phyloP scores from a whole-genome alignment of 495 filamentous ascomycete genomes.

The Hypoxylon cercidicola region DNA sequence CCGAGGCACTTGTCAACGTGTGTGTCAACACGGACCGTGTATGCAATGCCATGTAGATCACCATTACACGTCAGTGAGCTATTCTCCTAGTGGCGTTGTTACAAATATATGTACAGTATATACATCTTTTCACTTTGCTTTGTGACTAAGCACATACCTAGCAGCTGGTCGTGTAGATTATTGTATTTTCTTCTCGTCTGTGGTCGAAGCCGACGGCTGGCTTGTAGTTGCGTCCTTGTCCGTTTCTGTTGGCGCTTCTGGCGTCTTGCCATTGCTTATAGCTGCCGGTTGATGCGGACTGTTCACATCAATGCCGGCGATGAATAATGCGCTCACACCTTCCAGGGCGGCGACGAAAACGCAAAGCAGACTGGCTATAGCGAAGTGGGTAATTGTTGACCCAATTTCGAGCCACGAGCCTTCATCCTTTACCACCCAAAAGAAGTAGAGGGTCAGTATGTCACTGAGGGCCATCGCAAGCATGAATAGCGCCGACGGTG shows the following conservation, averaged over 20 bases:
- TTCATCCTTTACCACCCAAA: constrained; percentile 95
- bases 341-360: constrained; percentile 93
- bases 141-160: constrained; percentile 6
- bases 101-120: constrained; percentile 15
- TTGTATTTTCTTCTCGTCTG: constrained; percentile 25
- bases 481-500: constrained; percentile 90
- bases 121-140: constrained; percentile 20
- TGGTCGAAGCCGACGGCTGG: constrained; percentile 5
- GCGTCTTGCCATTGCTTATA: constrained; percentile 39
- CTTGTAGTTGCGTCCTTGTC: constrained; percentile 34
- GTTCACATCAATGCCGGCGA: constrained; percentile 81
- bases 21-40: constrained; percentile 1
- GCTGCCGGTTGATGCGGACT: constrained; percentile 39
- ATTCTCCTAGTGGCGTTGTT: background rate
- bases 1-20: constrained; percentile 29
- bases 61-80: background rate
- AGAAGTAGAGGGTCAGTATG: constrained; percentile 94
- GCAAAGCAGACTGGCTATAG: constrained; percentile 87
- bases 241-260: constrained; percentile 38
- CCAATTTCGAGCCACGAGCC: constrained; percentile 98
- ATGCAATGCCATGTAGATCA: background rate
- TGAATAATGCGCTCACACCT: constrained; percentile 83
- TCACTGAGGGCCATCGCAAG: constrained; percentile 92
- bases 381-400: constrained; percentile 92
- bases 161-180: constrained; percentile 6